These are phyloP conservation scores for Zychaea mexicana DNA, from an alignment of 371 early-diverging fungal species.

Conservation along the genomic window DNA sequence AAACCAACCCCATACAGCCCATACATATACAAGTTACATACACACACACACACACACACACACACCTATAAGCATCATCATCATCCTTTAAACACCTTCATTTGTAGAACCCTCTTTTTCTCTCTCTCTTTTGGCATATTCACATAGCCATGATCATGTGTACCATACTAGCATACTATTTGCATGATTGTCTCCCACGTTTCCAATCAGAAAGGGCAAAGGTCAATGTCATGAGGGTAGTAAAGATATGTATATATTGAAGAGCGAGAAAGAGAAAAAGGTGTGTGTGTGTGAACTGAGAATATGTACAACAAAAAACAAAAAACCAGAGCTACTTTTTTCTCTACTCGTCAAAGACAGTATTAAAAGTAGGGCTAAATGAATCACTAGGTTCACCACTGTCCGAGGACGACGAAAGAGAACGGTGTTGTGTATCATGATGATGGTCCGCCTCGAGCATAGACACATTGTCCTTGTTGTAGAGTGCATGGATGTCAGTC, in stretches of 20 bases:
- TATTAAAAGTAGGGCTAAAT: slow-evolving; percentile 28
- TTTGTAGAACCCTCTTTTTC: no score
- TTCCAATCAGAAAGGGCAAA: not conserved
- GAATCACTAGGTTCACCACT: slow-evolving; percentile 7
- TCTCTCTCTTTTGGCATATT: no score
- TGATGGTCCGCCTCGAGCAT: slow-evolving; percentile 12
- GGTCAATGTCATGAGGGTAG: not conserved
- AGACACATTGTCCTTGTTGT: slow-evolving; percentile 13
- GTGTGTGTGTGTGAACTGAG: not conserved
- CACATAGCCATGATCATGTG: no score
- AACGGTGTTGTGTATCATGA: slow-evolving; percentile 6
- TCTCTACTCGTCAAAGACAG: slow-evolving; percentile 30
- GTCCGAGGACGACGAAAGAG: slow-evolving; percentile 11
- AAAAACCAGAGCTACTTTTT: not conserved
- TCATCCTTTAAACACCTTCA: no score
- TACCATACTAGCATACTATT: no score
- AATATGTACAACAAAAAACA: slow-evolving; percentile 2
- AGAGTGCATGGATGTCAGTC: slow-evolving; percentile 12
- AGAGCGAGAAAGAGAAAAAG: not conserved
- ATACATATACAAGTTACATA: not conserved
- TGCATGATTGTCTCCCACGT: not conserved
- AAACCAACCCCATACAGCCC: no score
- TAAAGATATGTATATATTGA: slow-evolving; percentile 1
- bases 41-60: no score
- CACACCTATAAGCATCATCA: no score